Evolutionary conservation across 495 filamentous ascomycete species (phyloP), one percentile per base, ranked within the genome.

Genomic region (Hypomontagnella monticulosa): DNA sequence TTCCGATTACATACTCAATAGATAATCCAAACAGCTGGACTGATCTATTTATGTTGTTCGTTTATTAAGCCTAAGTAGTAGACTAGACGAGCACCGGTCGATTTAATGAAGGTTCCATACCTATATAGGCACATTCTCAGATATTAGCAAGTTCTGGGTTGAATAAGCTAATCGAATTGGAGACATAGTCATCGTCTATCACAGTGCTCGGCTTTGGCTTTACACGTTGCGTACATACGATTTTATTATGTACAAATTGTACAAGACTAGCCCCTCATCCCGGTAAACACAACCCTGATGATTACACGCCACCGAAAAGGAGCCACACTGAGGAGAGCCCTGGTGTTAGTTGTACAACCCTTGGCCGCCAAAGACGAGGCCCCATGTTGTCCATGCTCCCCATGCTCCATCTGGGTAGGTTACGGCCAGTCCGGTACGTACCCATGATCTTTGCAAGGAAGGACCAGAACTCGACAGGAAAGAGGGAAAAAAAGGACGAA

Each of bases 241-340:
- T 27, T 27, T 27, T 27, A 27, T 6, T n/a, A n/a, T n/a, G n/a
- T n/a, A n/a, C n/a, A n/a, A 44, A 53, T 54, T 67, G 61, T 61
- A 44, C 63, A 61, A 43, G 58, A 63, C 53, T 55, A 67, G 51
- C 58, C 64, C 64, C 64, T 51, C 52, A 53, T 42, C 64, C 52
- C 58, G 33, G 30, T 63, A 68, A 59, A 63, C 54, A 63, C 42
- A 63, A 68, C 60, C 65, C 51, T 69, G 66, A 64, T 66, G 55
- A 72, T 63, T 69, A 71, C 67, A 73, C 71, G 63, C 71, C 59
- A 69, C 66, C 66, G 63, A 71, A 68, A 53, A 66, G 47, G 67
- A 71, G 67, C 71, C 63, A 73, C 64, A 73, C 57, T 68, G 61
- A 57, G 40, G 50, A 69, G 68, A 62, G 58, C 57, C 41, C 56